A percentile compares a stretch with the other conserved stretches of the same genome.
These are phyloP conservation scores for Geranomyces variabilis DNA, from an alignment of 192 early-diverging fungal genomes.

Conservation along the genomic window DNA sequence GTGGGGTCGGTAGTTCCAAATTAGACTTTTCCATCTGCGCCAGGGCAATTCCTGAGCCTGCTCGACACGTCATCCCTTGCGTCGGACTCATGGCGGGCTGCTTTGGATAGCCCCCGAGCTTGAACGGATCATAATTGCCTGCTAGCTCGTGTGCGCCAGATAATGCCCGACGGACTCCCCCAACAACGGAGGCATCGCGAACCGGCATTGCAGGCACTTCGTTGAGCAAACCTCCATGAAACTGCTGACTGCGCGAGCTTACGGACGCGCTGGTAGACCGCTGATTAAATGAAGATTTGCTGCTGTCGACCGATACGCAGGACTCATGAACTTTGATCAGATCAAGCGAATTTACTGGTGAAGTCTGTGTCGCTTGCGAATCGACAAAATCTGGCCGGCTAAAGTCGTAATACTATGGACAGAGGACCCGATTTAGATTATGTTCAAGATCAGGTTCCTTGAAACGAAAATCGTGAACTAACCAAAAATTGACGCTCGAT, in stretches of 20 bases:
- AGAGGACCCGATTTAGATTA: not conserved
- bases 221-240: not conserved
- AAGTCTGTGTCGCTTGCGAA: constrained; percentile 10
- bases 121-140: not conserved
- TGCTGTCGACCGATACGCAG: constrained; percentile 12
- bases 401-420: constrained; percentile 26
- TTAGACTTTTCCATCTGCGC: not conserved
- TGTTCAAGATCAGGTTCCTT: not conserved
- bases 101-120: not conserved
- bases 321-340: constrained; percentile 11
- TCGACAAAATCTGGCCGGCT: constrained; percentile 16
- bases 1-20: not conserved
- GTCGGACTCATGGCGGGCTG: not conserved
- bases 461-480: not conserved
- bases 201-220: constrained; percentile 2
- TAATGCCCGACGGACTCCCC: not conserved
- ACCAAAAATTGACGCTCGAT: constrained; percentile 29
- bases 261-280: not conserved
- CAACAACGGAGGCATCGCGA: not conserved
- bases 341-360: constrained; percentile 15
- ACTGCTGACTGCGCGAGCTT: constrained; percentile 20
- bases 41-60: not conserved
- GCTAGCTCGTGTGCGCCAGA: not conserved
- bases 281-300: not conserved
- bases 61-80: not conserved